Evolutionary conservation across 1,284 basidiomycete genomes (phyloP), one percentile per base, ranked within the genome.

Genomic region (Anthracocystis setariae): DNA sequence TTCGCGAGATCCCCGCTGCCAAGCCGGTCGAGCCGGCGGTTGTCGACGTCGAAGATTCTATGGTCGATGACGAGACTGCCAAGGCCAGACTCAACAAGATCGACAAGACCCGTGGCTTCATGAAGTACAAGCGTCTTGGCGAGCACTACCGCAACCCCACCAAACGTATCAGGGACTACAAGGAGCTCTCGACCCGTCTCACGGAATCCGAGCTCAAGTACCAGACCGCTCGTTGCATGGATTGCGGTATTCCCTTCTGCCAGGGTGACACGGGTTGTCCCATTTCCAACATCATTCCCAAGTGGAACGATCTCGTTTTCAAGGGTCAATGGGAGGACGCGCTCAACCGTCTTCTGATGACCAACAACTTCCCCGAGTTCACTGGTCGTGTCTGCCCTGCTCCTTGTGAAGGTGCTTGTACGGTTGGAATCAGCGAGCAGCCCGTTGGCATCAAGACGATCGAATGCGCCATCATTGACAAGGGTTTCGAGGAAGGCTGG

Each of bases 331-430:
- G 79, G 79, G 58, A 74, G 59, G 79, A 80, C 44, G 79, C 79
- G 44, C 70, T 79, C 64, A 70, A 80, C 74, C 63, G 71, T 39
- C 70, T 81, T 43, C 65, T 80, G 40, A 77, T 77, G 71, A 81
- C 79, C 56, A 81, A 81, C 76, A 81, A 81, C 78, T 81, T 81
- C 75, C 78, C 79, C 66, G 73, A 74, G 62, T 80, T 77, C 67
- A 79, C 72, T 46, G 79, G 79, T 61, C 79, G 79, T 55, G 79
- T 81, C 62, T 81, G 79, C 76, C 79, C 79, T 24, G 79, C 79
- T 60, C 79, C 79, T 27, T 81, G 79, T 59, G 79, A 81, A 58
- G 76, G 78, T 40, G 79, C 79, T 21, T 81, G 79, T 64, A 77
- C 79, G 24, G 66, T 81, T 25, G 79, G 79, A 54, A 77, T 81